Evolutionary conservation across 768 basidiomycete species (phyloP).

Genomic region (Tephrocybe sp.): DNA sequence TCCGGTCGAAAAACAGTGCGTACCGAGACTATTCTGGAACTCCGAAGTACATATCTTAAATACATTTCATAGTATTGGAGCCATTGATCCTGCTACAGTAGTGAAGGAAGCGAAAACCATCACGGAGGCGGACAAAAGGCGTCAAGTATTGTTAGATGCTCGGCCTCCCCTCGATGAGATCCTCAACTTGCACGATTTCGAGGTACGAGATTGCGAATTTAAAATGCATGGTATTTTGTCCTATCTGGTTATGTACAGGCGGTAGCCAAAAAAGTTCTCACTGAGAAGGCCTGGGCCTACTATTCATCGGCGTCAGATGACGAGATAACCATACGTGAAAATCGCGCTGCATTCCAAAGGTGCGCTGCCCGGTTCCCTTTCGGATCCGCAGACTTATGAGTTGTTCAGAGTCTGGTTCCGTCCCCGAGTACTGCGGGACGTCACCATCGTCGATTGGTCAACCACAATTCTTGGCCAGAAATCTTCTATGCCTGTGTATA

Average conservation of each 20-base stretch:
- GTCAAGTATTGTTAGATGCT: constrained; percentile 55
- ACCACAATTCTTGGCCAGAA: constrained; percentile 74
- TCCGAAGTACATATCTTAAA: constrained; percentile 9
- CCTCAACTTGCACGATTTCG: constrained; percentile 90
- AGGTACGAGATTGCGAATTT: constrained; percentile 44
- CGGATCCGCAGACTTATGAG: constrained; percentile 1
- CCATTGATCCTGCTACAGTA: constrained; percentile 65
- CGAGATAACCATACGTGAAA: constrained; percentile 85
- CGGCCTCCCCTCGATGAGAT: constrained; percentile 78
- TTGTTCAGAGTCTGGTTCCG: constrained; percentile 76
- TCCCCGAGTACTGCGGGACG: constrained; percentile 84
- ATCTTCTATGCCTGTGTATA: constrained; percentile 74
- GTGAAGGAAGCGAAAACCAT: constrained; percentile 58
- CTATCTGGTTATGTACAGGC: constrained; percentile 41
- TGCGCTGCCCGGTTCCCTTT: constrained; percentile 22
- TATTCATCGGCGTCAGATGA: constrained; percentile 94
- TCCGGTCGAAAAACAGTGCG: constrained; percentile 78
- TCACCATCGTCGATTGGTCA: constrained; percentile 78
- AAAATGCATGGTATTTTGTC: no score
- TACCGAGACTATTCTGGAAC: neutral
- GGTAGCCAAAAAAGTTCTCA: constrained; percentile 76
- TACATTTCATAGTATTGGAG: constrained; percentile 52
- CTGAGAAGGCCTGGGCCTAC: constrained; percentile 90
- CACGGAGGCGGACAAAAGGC: constrained; percentile 67
- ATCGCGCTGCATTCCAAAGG: constrained; percentile 89